A percentile compares a stretch with the other conserved stretches of the same genome.
phyloP scores from a whole-genome alignment of 2,329 filamentous ascomycete genomes.

The Pezicula neosporulosa region DNA sequence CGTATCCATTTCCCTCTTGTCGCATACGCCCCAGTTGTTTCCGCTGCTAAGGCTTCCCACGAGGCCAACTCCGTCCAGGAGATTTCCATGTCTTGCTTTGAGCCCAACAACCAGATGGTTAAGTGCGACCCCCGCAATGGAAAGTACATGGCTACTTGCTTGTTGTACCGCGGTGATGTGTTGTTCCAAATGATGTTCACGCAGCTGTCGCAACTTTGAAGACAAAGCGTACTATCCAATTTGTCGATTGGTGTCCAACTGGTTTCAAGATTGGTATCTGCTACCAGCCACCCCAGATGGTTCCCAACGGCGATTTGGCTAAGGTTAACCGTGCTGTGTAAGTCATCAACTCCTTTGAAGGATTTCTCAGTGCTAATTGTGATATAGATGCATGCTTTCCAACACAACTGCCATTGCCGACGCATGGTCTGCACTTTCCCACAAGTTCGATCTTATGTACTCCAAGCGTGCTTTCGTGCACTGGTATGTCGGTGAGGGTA shows the following conservation, averaged over 20 bases:
- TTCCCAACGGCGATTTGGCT: constrained; percentile 94
- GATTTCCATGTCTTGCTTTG: constrained; percentile 99
- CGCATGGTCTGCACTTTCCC: constrained; percentile 92
- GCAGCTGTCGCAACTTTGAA: constrained; percentile 91
- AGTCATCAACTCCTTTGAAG: constrained; percentile 36
- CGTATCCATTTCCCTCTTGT: constrained; percentile 99
- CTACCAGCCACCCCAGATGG: constrained; percentile 95
- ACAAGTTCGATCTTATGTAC: constrained; percentile 99
- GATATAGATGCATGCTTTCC: constrained; percentile 87
- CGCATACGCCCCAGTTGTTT: constrained; percentile 92
- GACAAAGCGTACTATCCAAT: constrained; percentile 99
- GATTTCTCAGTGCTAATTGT: constrained; percentile 12
- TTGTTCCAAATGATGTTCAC: constrained; percentile 95
- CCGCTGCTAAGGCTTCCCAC: constrained; percentile 91
- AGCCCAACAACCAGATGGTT: constrained; percentile 99
- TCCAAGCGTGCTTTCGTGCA: constrained; percentile 99
- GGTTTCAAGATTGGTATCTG: constrained; percentile 99
- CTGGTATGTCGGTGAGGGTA: constrained; percentile 99
- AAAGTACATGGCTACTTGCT: constrained; percentile 99
- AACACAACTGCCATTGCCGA: constrained; percentile 99
- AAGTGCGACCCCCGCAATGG: constrained; percentile 98
- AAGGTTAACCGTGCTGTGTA: constrained; percentile 98
- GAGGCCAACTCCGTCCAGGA: constrained; percentile 98
- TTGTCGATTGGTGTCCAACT: constrained; percentile 99
- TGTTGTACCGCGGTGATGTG: constrained; percentile 99